Evolutionary conservation across 768 basidiomycete genomes (phyloP), one percentile per base, ranked within the genome.

Genomic region (Crepidotus variabilis): DNA sequence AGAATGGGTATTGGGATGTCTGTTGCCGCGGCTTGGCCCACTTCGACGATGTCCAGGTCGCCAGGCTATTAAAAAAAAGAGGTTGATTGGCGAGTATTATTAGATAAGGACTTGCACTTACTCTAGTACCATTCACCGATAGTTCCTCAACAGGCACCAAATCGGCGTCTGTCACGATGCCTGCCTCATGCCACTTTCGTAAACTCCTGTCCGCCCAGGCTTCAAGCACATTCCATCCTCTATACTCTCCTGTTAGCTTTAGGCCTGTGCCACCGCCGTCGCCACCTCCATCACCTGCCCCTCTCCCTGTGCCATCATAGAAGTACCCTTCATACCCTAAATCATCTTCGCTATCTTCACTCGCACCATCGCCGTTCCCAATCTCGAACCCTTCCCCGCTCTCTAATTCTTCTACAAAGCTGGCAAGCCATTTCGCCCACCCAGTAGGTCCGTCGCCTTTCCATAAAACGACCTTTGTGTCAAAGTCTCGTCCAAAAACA

Each of bases 401-500:
- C 75, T 98, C 96, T 20, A 99, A 70, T 50, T 98, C 94, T 24
- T 98, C 96, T 1, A 85, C 94, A 64, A 98, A 98, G 54, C 77
- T 78, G 4, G 93, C 86, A 51, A 98, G 73, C 93, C 94, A 99
- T 65, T 86, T 85, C 34, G 92, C 97, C 96, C 97, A 99, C 3
- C 96, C 97, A 9, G 82, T 86, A 14, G 82, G 79, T 7, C 94
- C 94, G 56, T 98, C 94, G 7, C 97, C 97, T 51, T 82, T 79
- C 86, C 89, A 98, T 47, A 98, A 77, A 43, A 98, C 95, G 35
- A 97, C 92, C 68, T 99, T 99, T 10, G 93, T 90, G 71, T 99
- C 97, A 71, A 98, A 98, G 67, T 98, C 97, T 51, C 97, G 84
- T n/a, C 97, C 97, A 69, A 98, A 99, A 50, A 98, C 87, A 56